These are phyloP conservation scores for Lagenaria siceraria DNA, from an alignment of 306 rosid species.

Conservation along the genomic window DNA sequence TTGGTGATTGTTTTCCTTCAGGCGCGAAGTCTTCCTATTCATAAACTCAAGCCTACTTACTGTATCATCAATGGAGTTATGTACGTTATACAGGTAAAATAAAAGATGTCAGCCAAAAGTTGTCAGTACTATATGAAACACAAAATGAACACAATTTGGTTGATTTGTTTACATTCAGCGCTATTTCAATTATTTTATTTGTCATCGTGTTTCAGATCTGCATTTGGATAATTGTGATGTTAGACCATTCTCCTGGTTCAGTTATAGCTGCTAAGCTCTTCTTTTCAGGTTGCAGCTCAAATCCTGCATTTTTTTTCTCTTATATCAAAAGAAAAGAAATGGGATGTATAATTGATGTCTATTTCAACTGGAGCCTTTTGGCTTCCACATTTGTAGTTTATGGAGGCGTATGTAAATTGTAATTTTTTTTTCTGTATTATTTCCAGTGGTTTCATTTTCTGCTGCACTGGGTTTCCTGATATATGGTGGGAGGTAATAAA, in stretches of 20 bases:
- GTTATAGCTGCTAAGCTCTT: conserved; percentile 43
- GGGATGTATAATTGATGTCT: background rate
- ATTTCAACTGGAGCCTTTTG: background rate
- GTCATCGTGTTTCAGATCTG: conserved; percentile 29
- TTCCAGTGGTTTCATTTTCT: conserved; percentile 52
- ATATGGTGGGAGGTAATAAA: conserved; percentile 74
- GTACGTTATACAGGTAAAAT: conserved; percentile 43
- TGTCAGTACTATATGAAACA: background rate
- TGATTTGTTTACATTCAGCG: background rate
- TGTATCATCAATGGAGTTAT: conserved; percentile 44
- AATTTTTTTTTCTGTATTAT: conserved; percentile 13
- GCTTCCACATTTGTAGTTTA: background rate
- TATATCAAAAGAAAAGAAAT: background rate
- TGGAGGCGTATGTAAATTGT: background rate
- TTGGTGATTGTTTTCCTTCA: conserved; percentile 20
- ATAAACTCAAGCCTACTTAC: conserved; percentile 56
- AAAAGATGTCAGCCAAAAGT: background rate
- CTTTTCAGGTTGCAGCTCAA: conserved; percentile 43
- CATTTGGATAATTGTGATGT: conserved; percentile 50
- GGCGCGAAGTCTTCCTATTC: conserved; percentile 62
- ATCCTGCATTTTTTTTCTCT: background rate
- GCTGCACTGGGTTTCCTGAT: conserved; percentile 62
- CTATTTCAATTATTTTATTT: conserved; percentile 2
- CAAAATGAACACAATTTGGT: background rate
- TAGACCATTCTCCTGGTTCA: conserved; percentile 26